Evolutionary conservation across 345 rosid genomes (phyloP).

Genomic region (Eucalyptus globulus): DNA sequence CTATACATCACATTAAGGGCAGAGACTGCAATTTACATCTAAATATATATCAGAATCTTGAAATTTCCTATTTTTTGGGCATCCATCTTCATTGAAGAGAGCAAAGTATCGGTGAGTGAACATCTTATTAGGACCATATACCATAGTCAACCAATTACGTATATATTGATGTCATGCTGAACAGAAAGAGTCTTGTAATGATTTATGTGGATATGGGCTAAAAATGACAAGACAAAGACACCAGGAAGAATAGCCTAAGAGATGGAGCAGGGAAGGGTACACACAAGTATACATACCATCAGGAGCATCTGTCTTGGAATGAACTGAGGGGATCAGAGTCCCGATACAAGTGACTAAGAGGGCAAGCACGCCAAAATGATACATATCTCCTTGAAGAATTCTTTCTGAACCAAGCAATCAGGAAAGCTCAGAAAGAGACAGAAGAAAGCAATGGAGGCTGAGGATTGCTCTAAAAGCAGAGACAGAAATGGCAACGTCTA

Average conservation of each 20-base stretch:
- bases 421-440: not conserved
- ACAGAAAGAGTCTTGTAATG: not conserved
- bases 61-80: not conserved
- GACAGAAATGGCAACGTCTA: not conserved
- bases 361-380: not conserved
- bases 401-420: not conserved
- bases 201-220: not conserved
- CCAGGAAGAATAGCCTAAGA: not conserved
- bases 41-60: not conserved
- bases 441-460: not conserved
- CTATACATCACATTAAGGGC: constrained; percentile 82
- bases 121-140: not conserved
- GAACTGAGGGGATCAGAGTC: constrained; percentile 1
- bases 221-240: not conserved
- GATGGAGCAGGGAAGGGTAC: not conserved
- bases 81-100: not conserved
- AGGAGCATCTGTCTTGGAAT: constrained; percentile 18
- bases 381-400: not conserved
- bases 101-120: not conserved
- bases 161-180: not conserved
- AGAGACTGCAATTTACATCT: constrained; percentile 34
- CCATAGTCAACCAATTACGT: not conserved
- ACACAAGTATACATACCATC: constrained; percentile 13
- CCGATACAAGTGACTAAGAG: not conserved
- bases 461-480: not conserved